Percentiles rank a stretch among this genome's conserved stretches.
Evolutionary conservation across 176 grass and related monocot genomes (phyloP).

Genomic region (Avena sativa): DNA sequence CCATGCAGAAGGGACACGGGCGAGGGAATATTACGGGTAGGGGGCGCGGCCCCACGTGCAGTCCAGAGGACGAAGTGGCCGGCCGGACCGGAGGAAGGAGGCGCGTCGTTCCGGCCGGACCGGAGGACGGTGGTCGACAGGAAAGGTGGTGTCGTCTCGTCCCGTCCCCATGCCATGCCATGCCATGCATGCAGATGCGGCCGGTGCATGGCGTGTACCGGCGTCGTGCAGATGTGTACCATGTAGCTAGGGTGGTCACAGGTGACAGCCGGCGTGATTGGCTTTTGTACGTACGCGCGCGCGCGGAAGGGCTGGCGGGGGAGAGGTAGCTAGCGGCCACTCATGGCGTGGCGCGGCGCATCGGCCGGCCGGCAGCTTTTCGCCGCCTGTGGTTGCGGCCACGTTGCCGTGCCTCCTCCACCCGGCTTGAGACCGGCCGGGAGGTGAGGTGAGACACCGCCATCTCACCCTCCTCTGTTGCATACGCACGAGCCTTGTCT

Average conservation of each 20-base stretch:
- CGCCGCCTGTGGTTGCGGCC: conserved; percentile 36
- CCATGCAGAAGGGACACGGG: neutral
- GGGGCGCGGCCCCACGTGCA: neutral
- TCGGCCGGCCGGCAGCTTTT: conserved; percentile 23
- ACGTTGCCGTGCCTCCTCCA: conserved; percentile 30
- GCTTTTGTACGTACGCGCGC: neutral
- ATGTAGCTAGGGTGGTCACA: neutral
- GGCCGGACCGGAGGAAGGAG: neutral
- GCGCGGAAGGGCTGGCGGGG: too few species aligned
- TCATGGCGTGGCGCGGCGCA: conserved; percentile 1
- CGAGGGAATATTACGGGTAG: neutral
- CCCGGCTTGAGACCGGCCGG: conserved; percentile 21
- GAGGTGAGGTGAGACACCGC: conserved; percentile 3
- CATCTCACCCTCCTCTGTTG: neutral
- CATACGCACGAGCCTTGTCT: neutral
- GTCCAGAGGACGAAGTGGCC: neutral
- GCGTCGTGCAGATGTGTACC: conserved; percentile 5
- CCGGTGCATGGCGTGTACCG: neutral
- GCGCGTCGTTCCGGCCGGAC: too few species aligned
- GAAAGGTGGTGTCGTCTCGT: conserved; percentile 26
- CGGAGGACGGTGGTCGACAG: neutral
- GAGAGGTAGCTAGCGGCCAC: neutral
- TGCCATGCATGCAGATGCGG: conserved; percentile 26
- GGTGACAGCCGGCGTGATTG: neutral
- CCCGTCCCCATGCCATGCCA: neutral